These are phyloP conservation scores for Reticulascus tulasneorum DNA, from an alignment of 2,329 filamentous ascomycete genomes.

Conservation along the genomic window DNA sequence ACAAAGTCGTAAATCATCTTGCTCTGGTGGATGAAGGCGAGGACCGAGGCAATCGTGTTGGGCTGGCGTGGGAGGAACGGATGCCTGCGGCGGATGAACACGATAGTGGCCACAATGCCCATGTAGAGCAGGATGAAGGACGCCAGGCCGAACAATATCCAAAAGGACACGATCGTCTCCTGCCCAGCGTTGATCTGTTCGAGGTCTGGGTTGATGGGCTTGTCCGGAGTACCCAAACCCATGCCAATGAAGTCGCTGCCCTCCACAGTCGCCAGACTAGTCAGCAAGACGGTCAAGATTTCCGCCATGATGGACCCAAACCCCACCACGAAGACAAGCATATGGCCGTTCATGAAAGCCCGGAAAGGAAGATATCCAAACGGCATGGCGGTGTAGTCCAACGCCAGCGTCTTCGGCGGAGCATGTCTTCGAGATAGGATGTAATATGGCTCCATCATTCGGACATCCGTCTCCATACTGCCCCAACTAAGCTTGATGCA, in stretches of 20 bases:
- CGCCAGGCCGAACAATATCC: constrained; percentile 58
- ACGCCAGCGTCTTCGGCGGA: constrained; percentile 59
- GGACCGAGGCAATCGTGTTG: constrained; percentile 70
- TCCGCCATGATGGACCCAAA: constrained; percentile 71
- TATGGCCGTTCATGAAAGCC: constrained; percentile 60
- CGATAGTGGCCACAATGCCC: constrained; percentile 51
- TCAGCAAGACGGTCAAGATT: constrained; percentile 65
- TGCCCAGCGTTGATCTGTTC: constrained; percentile 45
- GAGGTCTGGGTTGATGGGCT: constrained; percentile 7
- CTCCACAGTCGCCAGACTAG: constrained; percentile 61
- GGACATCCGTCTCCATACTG: constrained; percentile 63
- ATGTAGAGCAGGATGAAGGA: constrained; percentile 65
- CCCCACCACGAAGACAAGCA: constrained; percentile 63
- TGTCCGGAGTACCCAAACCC: constrained; percentile 12
- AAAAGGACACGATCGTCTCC: constrained; percentile 62
- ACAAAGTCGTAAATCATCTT: constrained; percentile 78
- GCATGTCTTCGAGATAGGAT: constrained; percentile 64
- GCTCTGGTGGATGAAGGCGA: constrained; percentile 75
- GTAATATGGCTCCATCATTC: constrained; percentile 73
- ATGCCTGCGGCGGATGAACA: constrained; percentile 59
- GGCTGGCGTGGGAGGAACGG: constrained; percentile 75
- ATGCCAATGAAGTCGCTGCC: constrained; percentile 54
- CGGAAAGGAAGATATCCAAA: constrained; percentile 61
- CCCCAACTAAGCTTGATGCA: constrained; percentile 66
- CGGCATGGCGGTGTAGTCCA: constrained; percentile 71